Evolutionary conservation across 768 basidiomycete species (phyloP).

Genomic region (Pleurotus eryngii): DNA sequence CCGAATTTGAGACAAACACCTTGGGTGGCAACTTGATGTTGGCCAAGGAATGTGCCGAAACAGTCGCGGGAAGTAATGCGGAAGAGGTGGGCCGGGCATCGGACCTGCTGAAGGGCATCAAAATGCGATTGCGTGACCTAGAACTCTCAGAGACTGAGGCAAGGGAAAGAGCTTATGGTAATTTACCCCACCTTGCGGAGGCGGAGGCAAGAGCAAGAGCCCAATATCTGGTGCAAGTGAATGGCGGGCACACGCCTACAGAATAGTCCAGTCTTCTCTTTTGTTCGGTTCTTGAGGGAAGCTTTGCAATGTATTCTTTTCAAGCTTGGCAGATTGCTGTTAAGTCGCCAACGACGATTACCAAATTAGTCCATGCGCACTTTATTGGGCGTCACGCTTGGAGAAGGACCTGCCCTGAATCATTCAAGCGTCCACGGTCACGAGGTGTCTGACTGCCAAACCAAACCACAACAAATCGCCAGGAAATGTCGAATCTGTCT

Average conservation of each 20-base stretch:
- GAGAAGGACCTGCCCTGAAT: slow-evolving; percentile 8
- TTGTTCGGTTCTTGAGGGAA: too few relatives aligned
- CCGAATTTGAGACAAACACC: slow-evolving; percentile 68
- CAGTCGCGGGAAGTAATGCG: slow-evolving; percentile 73
- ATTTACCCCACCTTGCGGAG: neutral
- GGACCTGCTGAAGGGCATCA: slow-evolving; percentile 64
- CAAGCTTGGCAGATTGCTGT: slow-evolving; percentile 1
- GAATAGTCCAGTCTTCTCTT: neutral
- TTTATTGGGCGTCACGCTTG: neutral
- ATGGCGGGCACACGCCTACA: neutral
- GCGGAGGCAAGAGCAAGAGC: neutral
- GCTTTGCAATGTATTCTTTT: neutral
- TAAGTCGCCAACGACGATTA: neutral
- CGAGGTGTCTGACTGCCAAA: slow-evolving; percentile 9
- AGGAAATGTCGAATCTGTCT: slow-evolving; percentile 40
- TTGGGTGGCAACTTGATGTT: slow-evolving; percentile 64
- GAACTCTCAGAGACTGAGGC: slow-evolving; percentile 15
- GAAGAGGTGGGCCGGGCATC: slow-evolving; percentile 76
- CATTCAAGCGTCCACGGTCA: slow-evolving; percentile 7
- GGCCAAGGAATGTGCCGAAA: slow-evolving; percentile 71
- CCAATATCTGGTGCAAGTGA: too few relatives aligned
- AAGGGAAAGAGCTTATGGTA: slow-evolving; percentile 7
- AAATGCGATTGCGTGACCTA: slow-evolving; percentile 29
- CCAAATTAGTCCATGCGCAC: neutral
- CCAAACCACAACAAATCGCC: slow-evolving; percentile 15